Percentiles rank a stretch among this genome's conserved stretches.
Conservation (phyloP, 1,139 yeast genomes). For the Nakaseomyces uthaithaninus region DNA sequence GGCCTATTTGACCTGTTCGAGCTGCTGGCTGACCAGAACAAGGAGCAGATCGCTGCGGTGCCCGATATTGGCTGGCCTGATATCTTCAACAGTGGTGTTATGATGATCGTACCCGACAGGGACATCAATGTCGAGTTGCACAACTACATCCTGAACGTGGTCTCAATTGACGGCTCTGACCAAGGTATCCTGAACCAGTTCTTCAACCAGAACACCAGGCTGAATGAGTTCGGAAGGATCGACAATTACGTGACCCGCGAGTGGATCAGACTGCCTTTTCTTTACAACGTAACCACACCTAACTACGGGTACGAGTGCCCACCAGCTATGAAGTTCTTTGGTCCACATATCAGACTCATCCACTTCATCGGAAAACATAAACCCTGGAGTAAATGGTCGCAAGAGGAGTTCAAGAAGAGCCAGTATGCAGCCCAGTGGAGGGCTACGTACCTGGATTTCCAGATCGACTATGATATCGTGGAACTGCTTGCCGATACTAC, state of each 20-base stretch:
- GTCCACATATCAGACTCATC: constrained; percentile 46
- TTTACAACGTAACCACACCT: constrained; percentile 74
- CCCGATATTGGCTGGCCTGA: constrained; percentile 97
- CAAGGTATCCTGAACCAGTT: constrained; percentile 85
- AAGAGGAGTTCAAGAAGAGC: constrained; percentile 10
- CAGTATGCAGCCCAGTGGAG: constrained; percentile 20
- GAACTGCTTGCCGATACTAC: constrained; percentile 3
- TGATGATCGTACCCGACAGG: constrained; percentile 54
- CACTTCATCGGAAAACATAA: constrained; percentile 79
- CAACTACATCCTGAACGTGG: constrained; percentile 33
- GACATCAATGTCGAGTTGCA: constrained; percentile 41
- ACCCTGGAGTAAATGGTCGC: constrained; percentile 54
- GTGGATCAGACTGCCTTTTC: constrained; percentile 71
- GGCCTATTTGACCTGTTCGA: constrained; percentile 22
- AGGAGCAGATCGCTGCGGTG: constrained; percentile 51
- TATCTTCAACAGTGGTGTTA: constrained; percentile 82
- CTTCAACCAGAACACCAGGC: constrained; percentile 38
- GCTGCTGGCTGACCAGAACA: constrained; percentile 16
- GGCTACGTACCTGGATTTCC: constrained; percentile 16
- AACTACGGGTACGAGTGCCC: constrained; percentile 71
- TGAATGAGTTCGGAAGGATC: constrained; percentile 2
- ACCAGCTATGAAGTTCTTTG: constrained; percentile 66
- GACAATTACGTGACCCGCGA: constrained; percentile 14
- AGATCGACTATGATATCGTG: constrained; percentile 12
- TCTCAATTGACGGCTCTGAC: constrained; percentile 89